These are phyloP conservation scores for Marasmius sp. DNA, from an alignment of 1,284 basidiomycete species.

Conservation along the genomic window DNA sequence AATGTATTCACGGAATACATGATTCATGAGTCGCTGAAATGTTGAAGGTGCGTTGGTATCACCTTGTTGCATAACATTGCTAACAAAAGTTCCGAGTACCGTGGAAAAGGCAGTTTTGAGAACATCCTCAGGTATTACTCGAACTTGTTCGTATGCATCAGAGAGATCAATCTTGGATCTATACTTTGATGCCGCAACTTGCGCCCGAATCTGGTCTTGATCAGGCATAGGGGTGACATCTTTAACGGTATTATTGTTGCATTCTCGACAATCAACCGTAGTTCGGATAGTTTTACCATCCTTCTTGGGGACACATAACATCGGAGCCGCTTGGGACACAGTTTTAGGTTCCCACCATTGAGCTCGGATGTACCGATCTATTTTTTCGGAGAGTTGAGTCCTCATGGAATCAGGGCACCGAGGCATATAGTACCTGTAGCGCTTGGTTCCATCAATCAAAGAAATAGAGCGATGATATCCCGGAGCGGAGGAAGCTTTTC, in stretches of 20 bases:
- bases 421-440: conserved; percentile 24
- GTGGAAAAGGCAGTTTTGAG: conserved; percentile 19
- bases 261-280: conserved; percentile 30
- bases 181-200: conserved; percentile 25
- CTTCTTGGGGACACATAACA: conserved; percentile 36
- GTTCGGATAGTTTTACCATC: conserved; percentile 28
- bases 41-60: conserved; percentile 29
- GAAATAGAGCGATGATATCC: conserved; percentile 25
- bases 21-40: conserved; percentile 21
- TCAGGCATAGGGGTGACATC: conserved; percentile 37
- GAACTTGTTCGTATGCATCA: conserved; percentile 30
- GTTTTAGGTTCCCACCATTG: conserved; percentile 29
- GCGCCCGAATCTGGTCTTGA: conserved; percentile 30
- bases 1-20: conserved; percentile 26
- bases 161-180: conserved; percentile 31
- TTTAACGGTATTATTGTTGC: conserved; percentile 37
- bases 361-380: conserved; percentile 24
- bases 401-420: conserved; percentile 25
- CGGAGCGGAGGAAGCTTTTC: neutral
- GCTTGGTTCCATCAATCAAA: conserved; percentile 23
- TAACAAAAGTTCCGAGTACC: conserved; percentile 23
- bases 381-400: conserved; percentile 25
- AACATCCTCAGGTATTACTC: neutral
- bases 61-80: conserved; percentile 32
- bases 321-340: conserved; percentile 25